Conservation (phyloP, 352 stramenopile species). For the Globisporangium ultimum region DNA sequence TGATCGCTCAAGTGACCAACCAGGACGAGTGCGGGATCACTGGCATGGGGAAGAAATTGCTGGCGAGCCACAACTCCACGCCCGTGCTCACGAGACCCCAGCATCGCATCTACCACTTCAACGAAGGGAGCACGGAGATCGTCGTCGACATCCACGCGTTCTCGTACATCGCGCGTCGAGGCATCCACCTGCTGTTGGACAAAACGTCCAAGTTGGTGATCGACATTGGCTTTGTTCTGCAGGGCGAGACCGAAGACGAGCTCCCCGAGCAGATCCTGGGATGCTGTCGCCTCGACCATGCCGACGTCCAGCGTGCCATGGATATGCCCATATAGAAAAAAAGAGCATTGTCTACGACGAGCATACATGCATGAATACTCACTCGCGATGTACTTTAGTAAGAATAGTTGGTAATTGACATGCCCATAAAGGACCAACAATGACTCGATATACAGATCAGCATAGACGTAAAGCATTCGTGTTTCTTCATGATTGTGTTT, state of each 20-base stretch:
- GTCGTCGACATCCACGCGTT: constrained; percentile 82
- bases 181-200: constrained; percentile 76
- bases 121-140: constrained; percentile 62
- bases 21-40: constrained; percentile 79
- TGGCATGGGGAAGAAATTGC: constrained; percentile 72
- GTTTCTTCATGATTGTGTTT: too few relatives aligned
- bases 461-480: too few relatives aligned
- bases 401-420: too few relatives aligned
- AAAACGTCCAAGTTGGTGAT: constrained; percentile 80
- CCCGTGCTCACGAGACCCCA: constrained; percentile 81
- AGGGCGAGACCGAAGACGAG: constrained; percentile 85
- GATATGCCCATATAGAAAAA: constrained; percentile 34
- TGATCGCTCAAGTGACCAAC: constrained; percentile 84
- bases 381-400: too few relatives aligned
- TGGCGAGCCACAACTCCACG: constrained; percentile 78
- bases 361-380: too few relatives aligned
- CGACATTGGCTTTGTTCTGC: constrained; percentile 84
- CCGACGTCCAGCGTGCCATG: constrained; percentile 66
- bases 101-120: constrained; percentile 81
- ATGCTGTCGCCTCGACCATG: constrained; percentile 73
- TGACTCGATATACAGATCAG: too few relatives aligned
- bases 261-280: constrained; percentile 84
- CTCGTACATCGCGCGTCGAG: constrained; percentile 77
- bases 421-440: too few relatives aligned
- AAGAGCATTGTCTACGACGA: not conserved